A percentile compares a stretch with the other conserved stretches of the same genome.
Conservation (phyloP, 495 filamentous ascomycete species). For the Podospora pseudocomata region DNA sequence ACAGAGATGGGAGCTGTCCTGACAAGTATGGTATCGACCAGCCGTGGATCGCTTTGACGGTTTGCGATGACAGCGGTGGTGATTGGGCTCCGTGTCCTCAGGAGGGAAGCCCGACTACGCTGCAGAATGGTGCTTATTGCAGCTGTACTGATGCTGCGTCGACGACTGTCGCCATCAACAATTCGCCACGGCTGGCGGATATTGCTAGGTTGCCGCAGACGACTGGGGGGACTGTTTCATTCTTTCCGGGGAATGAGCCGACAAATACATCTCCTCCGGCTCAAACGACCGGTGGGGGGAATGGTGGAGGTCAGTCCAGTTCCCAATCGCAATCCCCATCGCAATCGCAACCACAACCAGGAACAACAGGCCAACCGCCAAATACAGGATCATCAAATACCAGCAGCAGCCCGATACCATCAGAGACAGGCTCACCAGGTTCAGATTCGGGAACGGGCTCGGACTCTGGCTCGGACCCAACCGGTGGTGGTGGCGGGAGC, state of each 20-base stretch:
- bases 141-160: conserved; percentile 22
- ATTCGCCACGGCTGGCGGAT: conserved; percentile 13
- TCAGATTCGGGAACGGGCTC: not conserved
- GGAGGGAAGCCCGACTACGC: conserved; percentile 24
- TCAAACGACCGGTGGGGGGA: conserved; percentile 1
- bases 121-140: conserved; percentile 26
- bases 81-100: conserved; percentile 28
- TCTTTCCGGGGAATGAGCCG: conserved; percentile 19
- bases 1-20: conserved; percentile 25
- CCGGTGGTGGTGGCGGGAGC: not conserved
- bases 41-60: conserved; percentile 29
- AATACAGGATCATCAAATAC: not conserved
- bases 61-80: conserved; percentile 22
- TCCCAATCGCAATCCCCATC: not conserved
- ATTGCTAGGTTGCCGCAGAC: conserved; percentile 20
- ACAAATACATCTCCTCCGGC: conserved; percentile 5
- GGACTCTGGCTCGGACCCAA: not conserved
- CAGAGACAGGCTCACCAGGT: not conserved
- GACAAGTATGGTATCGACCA: conserved; percentile 25
- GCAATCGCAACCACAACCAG: not conserved
- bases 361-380: not conserved
- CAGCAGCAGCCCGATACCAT: not conserved
- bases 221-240: conserved; percentile 22
- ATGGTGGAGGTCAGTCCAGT: not conserved
- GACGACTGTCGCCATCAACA: conserved; percentile 22